A percentile compares a stretch with the other conserved stretches of the same genome.
phyloP scores from a whole-genome alignment of 345 rosid genomes.

The Melaleuca quinquenervia region DNA sequence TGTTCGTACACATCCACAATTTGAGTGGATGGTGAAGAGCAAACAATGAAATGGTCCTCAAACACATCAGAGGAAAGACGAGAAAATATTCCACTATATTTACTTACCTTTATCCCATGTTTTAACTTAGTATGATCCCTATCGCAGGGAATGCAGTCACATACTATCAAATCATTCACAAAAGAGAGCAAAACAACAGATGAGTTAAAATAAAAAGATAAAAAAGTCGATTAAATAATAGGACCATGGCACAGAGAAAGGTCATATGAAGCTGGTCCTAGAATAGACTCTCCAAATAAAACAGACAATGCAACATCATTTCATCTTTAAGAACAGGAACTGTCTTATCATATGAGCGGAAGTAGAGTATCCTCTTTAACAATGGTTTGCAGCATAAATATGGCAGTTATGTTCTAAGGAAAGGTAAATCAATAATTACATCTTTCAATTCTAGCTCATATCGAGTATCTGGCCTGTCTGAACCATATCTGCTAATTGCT shows the following conservation, averaged over 20 bases:
- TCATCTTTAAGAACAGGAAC: neutral
- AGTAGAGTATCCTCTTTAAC: neutral
- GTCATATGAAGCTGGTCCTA: neutral
- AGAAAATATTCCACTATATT: neutral
- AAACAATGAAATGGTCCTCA: neutral
- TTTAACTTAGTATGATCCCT: neutral
- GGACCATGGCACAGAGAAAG: neutral
- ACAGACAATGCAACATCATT: neutral
- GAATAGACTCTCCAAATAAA: neutral
- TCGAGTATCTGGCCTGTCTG: conserved; percentile 93
- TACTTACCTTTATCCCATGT: neutral
- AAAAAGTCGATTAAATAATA: neutral
- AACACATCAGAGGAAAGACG: neutral
- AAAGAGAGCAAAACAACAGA: neutral
- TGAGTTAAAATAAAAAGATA: neutral
- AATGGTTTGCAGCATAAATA: neutral
- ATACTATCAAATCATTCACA: neutral
- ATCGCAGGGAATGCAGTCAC: neutral
- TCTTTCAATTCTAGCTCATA: conserved; percentile 88
- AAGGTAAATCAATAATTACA: conserved; percentile 31
- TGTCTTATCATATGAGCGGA: neutral
- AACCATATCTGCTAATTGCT: conserved; percentile 80
- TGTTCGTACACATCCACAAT: neutral
- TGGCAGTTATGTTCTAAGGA: neutral
- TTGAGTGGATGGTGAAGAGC: neutral